phyloP scores from a whole-genome alignment of 2,329 filamentous ascomycete genomes.

The Fusarium sp. region DNA sequence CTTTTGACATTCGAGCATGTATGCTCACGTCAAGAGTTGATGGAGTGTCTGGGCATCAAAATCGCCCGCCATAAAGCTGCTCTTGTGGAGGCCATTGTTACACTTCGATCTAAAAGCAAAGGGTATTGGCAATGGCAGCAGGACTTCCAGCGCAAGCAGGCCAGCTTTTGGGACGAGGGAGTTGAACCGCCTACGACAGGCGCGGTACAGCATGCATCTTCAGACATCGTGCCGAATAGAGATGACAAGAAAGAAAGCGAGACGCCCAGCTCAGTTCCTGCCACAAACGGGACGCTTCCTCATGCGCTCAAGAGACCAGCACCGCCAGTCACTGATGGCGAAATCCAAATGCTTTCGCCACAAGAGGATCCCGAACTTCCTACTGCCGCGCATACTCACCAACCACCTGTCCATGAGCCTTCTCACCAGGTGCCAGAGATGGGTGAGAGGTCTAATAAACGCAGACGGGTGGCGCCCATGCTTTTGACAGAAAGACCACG shows the following conservation, averaged over 20 bases:
- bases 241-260: not conserved
- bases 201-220: not conserved
- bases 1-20: slow-evolving; percentile 71
- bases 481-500: slow-evolving; percentile 42
- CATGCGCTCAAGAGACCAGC: not conserved
- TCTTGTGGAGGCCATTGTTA: slow-evolving; percentile 69
- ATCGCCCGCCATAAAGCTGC: slow-evolving; percentile 69
- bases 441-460: slow-evolving; percentile 41
- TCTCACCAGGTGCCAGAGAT: slow-evolving; percentile 3
- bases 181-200: not conserved
- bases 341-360: not conserved
- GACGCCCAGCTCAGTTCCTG: not conserved
- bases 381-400: not conserved
- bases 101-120: slow-evolving; percentile 66
- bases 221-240: not conserved
- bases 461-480: slow-evolving; percentile 48
- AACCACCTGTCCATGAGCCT: not conserved
- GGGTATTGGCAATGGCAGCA: slow-evolving; percentile 59
- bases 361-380: slow-evolving; percentile 1
- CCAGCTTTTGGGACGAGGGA: slow-evolving; percentile 31
- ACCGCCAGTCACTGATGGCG: not conserved
- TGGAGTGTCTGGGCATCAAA: slow-evolving; percentile 67
- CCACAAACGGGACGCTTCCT: not conserved
- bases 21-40: slow-evolving; percentile 63
- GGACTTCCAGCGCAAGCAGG: slow-evolving; percentile 40